Evolutionary conservation across 208 protist species (phyloP), one percentile per base, ranked within the genome.

Genomic region (Balamuthia mandrillaris): DNA sequence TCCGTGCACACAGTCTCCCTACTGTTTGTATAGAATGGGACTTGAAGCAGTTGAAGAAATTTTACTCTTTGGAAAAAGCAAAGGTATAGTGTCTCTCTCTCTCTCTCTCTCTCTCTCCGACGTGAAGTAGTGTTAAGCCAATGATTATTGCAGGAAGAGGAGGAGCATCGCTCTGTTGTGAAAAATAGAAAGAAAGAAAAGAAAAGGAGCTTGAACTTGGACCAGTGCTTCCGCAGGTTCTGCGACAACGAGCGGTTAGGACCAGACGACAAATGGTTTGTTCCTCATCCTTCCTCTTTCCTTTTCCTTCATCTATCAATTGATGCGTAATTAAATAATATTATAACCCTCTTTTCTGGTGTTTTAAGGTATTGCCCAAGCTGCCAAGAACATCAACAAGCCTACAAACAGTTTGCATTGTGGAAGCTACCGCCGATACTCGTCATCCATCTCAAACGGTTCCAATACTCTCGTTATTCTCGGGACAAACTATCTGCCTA

Each of bases 361-460:
- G 1, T 16, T 31, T 16, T 21, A 18, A 66, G 60, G 60, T 70
- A 70, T 41, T 77, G 66, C 24, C 66, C 66, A 21, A 77, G 54
- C 21, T 77, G 66, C 42, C 47, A 77, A 44, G 66, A 77, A 37
- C 54, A 56, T 27, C 66, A 44, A 10, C 41, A 77, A 31, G 66
- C 66, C 10, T 14, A 27, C 7, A 45, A 52, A 16, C 86, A 90
- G 47, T 92, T 94, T 51, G 91, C 90, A 31, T 56, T 94, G 7
- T 94, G 89, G 88, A 78, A 70, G 52, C 18, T 92, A 24, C 91
- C 92, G 47, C 58, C 84, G 7, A 79, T 93, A n/a, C 60, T 94
- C 0, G 87, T 93, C 12, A 61, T 94, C 18, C 92, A 94, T 35
- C 82, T 94, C 1, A 94, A 94, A 42, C 81, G 92, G 21, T 94